These are phyloP conservation scores for Verticillium nubilum DNA, from an alignment of 2,329 filamentous ascomycete genomes.

Conservation along the genomic window DNA sequence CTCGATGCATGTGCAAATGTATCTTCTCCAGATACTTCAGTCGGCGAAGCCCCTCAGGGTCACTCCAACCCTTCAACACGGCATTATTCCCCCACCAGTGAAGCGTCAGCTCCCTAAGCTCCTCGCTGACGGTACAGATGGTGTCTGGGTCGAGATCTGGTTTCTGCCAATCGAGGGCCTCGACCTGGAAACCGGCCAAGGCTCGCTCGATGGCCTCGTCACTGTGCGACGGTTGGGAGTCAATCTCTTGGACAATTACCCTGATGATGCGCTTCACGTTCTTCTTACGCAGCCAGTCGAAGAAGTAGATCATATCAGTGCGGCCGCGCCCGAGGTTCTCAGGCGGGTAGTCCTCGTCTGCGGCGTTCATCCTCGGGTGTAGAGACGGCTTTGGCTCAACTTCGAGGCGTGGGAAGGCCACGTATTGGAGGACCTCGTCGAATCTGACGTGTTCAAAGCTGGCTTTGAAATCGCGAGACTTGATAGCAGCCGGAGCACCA, in stretches of 20 bases:
- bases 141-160: conserved; percentile 19
- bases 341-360: not conserved
- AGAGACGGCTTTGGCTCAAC: conserved; percentile 4
- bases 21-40: conserved; percentile 18
- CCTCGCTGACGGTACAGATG: conserved; percentile 9
- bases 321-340: conserved; percentile 8
- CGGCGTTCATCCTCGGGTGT: conserved; percentile 5
- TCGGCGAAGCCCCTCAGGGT: conserved; percentile 14
- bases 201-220: conserved; percentile 21
- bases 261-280: conserved; percentile 19
- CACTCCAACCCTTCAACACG: conserved; percentile 23
- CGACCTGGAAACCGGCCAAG: conserved; percentile 17
- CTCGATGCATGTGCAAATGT: conserved; percentile 16
- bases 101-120: conserved; percentile 17
- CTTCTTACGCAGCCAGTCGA: conserved; percentile 19
- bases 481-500: conserved; percentile 4
- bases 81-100: conserved; percentile 27
- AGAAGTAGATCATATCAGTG: conserved; percentile 18
- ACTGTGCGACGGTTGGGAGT: conserved; percentile 15
- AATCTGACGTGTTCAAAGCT: conserved; percentile 16
- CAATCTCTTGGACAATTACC: not conserved
- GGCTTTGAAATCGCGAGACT: conserved; percentile 6
- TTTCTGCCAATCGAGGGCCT: conserved; percentile 23
- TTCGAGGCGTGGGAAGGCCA: conserved; percentile 14
- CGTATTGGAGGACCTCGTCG: conserved; percentile 20